Evolutionary conservation across 2,329 filamentous ascomycete species (phyloP).

Genomic region (Apiospora hydei): DNA sequence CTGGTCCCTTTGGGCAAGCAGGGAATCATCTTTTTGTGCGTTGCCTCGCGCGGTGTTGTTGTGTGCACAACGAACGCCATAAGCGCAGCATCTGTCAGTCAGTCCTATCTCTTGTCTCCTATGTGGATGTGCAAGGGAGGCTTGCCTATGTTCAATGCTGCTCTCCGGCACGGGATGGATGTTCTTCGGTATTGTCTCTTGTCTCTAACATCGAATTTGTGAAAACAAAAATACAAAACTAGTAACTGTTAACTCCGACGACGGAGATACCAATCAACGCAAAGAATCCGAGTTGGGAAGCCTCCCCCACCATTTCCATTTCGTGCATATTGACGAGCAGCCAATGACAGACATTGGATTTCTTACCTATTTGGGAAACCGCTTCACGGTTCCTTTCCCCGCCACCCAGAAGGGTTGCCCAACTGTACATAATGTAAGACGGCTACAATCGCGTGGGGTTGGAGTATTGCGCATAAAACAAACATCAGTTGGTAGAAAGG

Average conservation of each 20-base stretch:
- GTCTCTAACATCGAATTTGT: background rate
- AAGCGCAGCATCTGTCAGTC: background rate
- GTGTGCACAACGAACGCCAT: background rate
- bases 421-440: background rate
- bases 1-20: background rate
- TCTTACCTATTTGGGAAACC: conserved; percentile 18
- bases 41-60: too few species aligned
- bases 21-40: background rate
- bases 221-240: background rate
- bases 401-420: background rate
- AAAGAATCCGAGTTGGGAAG: conserved; percentile 25
- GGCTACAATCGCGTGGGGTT: conserved; percentile 13
- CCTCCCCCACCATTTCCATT: conserved; percentile 30
- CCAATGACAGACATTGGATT: conserved; percentile 31
- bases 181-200: background rate
- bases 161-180: background rate
- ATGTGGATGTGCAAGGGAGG: background rate
- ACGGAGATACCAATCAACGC: background rate
- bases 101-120: background rate
- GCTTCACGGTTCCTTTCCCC: background rate
- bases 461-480: background rate
- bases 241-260: background rate
- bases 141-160: background rate
- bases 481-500: background rate
- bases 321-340: conserved; percentile 36